These are phyloP conservation scores for Iodosphaeria phyllophila DNA, from an alignment of 2,329 filamentous ascomycete genomes.

Conservation along the genomic window DNA sequence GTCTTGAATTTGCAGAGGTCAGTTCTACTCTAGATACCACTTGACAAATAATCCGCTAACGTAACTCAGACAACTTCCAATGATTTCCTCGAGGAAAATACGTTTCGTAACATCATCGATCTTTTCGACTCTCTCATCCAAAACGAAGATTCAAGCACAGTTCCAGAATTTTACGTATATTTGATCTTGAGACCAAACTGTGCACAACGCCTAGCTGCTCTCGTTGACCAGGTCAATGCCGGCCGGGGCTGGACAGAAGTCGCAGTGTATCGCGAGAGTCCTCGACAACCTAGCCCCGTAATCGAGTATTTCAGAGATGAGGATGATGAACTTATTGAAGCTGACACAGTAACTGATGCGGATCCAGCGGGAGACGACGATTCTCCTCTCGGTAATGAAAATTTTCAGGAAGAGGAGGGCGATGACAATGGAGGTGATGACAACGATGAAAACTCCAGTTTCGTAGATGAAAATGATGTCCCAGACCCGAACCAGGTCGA, in stretches of 20 bases:
- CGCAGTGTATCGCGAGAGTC: constrained; percentile 12
- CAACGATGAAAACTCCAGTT: too few relatives aligned
- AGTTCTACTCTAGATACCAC: constrained; percentile 3
- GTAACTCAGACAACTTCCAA: constrained; percentile 10
- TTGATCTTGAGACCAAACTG: constrained; percentile 15
- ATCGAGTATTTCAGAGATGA: too few relatives aligned
- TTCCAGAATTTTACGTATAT: constrained; percentile 12
- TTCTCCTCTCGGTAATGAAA: constrained; percentile 3
- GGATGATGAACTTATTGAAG: constrained; percentile 5
- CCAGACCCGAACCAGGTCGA: too few relatives aligned
- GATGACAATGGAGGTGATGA: constrained; percentile 1
- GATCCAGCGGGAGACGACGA: constrained; percentile 11
- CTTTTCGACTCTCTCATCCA: constrained; percentile 13
- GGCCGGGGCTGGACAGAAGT: constrained; percentile 14
- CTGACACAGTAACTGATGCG: too few relatives aligned
- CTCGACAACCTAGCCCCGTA: too few relatives aligned
- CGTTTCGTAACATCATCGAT: constrained; percentile 12
- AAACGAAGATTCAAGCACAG: constrained; percentile 10
- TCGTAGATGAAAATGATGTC: not conserved
- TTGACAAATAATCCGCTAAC: not conserved
- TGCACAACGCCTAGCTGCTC: constrained; percentile 12
- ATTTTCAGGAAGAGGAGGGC: constrained; percentile 1
- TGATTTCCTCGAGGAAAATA: constrained; percentile 12
- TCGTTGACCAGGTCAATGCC: constrained; percentile 12
- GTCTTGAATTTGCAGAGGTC: constrained; percentile 15